A percentile compares a stretch with the other conserved stretches of the same genome.
Conservation (phyloP, 2,329 filamentous ascomycete genomes). For the Aspergillus pseudonomiae region DNA sequence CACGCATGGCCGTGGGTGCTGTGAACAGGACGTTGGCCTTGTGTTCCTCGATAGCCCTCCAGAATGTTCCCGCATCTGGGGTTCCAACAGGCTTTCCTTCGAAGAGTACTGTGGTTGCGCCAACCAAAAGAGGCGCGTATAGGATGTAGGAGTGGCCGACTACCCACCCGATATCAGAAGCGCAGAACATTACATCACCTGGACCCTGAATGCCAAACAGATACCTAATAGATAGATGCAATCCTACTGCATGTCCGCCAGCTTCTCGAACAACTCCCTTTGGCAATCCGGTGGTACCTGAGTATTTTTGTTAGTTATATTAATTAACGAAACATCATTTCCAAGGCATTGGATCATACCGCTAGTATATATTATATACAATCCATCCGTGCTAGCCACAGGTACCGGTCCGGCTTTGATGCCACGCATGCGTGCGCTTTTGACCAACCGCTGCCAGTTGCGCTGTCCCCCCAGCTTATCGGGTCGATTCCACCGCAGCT, state of each 20-base stretch:
- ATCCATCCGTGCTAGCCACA: slow-evolving; percentile 72
- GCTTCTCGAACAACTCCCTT: slow-evolving; percentile 84
- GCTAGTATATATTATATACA: slow-evolving; percentile 92
- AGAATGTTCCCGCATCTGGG: slow-evolving; percentile 83
- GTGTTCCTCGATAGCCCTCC: slow-evolving; percentile 83
- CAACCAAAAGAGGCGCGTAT: slow-evolving; percentile 82
- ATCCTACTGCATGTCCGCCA: slow-evolving; percentile 82
- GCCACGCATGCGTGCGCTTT: slow-evolving; percentile 68
- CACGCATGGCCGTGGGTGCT: slow-evolving; percentile 82
- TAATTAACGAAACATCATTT: slow-evolving; percentile 7
- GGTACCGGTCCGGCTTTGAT: slow-evolving; percentile 75
- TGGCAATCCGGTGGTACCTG: slow-evolving; percentile 75
- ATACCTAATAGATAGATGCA: slow-evolving; percentile 80
- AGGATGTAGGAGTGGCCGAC: slow-evolving; percentile 86
- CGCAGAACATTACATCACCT: slow-evolving; percentile 78
- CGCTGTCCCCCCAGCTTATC: slow-evolving; percentile 68
- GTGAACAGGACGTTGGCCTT: slow-evolving; percentile 83
- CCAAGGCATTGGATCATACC: slow-evolving; percentile 38
- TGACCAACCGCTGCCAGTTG: slow-evolving; percentile 77
- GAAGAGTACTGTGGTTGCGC: slow-evolving; percentile 83
- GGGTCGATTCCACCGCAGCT: slow-evolving; percentile 73
- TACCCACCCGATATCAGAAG: slow-evolving; percentile 90
- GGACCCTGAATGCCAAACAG: slow-evolving; percentile 81
- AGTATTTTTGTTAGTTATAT: neutral
- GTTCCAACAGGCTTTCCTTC: slow-evolving; percentile 95